Base-by-base conservation (phyloP, 164 flowering plant species). In the Berberis vulgaris region DNA sequence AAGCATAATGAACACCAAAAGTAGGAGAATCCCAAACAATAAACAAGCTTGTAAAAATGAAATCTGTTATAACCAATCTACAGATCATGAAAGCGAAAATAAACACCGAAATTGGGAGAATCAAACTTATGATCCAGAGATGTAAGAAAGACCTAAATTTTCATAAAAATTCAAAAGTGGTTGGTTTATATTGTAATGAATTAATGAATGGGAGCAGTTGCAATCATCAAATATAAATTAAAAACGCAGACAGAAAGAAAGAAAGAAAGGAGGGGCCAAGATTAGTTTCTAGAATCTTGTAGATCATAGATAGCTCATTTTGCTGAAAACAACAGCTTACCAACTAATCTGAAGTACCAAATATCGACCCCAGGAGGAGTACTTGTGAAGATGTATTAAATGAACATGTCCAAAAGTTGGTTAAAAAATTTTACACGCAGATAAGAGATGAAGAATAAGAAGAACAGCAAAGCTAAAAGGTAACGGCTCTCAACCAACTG, bases 121-220 rank as follows among this genome's bases (percentile, higher is more conserved):
- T 26, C 26, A 26, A 26, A 26, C 26, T 26, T 26, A 26, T 26
- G 26, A 26, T 26, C 26, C 26, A 26, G 26, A 26, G 26, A 26
- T 26, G 26, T 26, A 26, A 43, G 5, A 53, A 61, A 50, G 41
- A 58, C 58, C 39, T 0, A 26, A 13, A 26, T 38, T 44, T 45
- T 44, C 39, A 10, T 63, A 61, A 26, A 26, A 26, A 26, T 26
- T 26, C 26, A 26, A 26, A 26, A 26, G 45, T 9, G 49, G 49
- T n/a, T 57, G 1, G 5, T 13, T 65, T 59, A 38, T 62, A 52
- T 62, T 45, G 8, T 38, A 47, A 12, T 69, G 12, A 65, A 73
- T 60, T 66, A 72, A 74, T 63, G 66, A 66, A 26, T 26, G 26
- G 84, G 80, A 79, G 81, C 78, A 76, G 86, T 82, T 84, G 78